Conservation (phyloP, 2,329 filamentous ascomycete species). For the Neofusicoccum laricinum region DNA sequence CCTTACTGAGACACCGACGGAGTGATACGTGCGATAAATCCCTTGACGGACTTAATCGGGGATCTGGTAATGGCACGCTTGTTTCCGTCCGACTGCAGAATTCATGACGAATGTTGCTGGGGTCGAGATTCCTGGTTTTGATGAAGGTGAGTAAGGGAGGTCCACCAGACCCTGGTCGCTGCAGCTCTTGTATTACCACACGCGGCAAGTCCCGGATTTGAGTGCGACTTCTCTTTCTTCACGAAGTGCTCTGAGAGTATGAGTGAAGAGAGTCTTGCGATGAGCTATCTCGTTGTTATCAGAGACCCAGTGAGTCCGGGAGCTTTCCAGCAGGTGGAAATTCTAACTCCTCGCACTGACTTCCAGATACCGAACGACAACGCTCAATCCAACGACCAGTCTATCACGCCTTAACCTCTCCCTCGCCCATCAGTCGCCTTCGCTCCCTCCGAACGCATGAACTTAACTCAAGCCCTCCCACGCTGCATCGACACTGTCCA, state of each 20-base stretch:
- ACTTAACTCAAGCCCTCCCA: not conserved
- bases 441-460: not conserved
- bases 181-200: not conserved
- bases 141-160: conserved; percentile 12
- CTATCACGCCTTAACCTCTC: not conserved
- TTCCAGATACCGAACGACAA: not conserved
- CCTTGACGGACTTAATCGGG: not conserved
- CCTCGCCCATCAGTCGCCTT: not conserved
- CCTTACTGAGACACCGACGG: conserved; percentile 4
- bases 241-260: not conserved
- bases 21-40: not conserved
- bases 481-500: not conserved
- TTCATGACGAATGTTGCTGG: not conserved
- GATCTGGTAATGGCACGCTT: not conserved
- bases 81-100: not conserved
- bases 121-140: conserved; percentile 8
- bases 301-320: not conserved
- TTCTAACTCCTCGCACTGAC: not conserved
- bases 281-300: not conserved
- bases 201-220: not conserved
- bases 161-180: not conserved
- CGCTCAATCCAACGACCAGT: not conserved
- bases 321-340: too few relatives aligned
- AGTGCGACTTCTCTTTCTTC: conserved; percentile 6
- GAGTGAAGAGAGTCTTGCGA: too few relatives aligned